These are phyloP conservation scores for Talaromyces nanjingensis DNA, from an alignment of 495 filamentous ascomycete genomes.

Conservation along the genomic window DNA sequence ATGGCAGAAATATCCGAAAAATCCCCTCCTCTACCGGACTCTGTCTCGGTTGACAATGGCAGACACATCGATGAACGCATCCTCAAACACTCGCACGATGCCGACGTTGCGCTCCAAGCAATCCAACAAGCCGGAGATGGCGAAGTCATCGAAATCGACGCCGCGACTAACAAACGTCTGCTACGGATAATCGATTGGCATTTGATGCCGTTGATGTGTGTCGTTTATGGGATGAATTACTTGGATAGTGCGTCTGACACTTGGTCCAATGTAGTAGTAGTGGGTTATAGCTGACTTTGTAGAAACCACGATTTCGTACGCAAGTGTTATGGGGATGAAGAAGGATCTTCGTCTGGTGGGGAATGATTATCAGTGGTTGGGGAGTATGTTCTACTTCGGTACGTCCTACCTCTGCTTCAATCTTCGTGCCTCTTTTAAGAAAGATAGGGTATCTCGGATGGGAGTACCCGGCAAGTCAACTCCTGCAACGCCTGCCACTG, in stretches of 20 bases:
- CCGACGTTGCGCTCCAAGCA: constrained; percentile 54
- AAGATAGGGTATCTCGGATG: constrained; percentile 50
- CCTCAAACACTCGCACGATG: constrained; percentile 49
- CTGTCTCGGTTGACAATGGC: background rate
- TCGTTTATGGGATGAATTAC: constrained; percentile 58
- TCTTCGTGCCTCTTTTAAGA: background rate
- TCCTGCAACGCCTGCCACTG: constrained; percentile 52
- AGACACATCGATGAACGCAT: constrained; percentile 27
- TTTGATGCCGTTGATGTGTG: constrained; percentile 56
- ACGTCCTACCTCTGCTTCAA: constrained; percentile 7
- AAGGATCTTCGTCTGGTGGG: constrained; percentile 35
- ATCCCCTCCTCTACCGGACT: background rate
- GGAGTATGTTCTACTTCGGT: constrained; percentile 58
- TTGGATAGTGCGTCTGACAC: constrained; percentile 47
- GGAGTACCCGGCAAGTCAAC: constrained; percentile 56
- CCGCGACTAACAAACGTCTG: constrained; percentile 47
- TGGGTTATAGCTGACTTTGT: background rate
- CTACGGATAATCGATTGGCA: constrained; percentile 53
- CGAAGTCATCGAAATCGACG: constrained; percentile 44
- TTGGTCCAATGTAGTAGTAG: too few species aligned
- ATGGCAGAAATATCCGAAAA: background rate
- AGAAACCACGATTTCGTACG: constrained; percentile 59
- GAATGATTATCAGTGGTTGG: constrained; percentile 48
- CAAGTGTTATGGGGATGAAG: constrained; percentile 55
- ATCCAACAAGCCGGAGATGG: constrained; percentile 36